Percentiles rank a stretch among this genome's conserved stretches.
phyloP scores from a whole-genome alignment of 306 rosid species.

The Rosa persica region DNA sequence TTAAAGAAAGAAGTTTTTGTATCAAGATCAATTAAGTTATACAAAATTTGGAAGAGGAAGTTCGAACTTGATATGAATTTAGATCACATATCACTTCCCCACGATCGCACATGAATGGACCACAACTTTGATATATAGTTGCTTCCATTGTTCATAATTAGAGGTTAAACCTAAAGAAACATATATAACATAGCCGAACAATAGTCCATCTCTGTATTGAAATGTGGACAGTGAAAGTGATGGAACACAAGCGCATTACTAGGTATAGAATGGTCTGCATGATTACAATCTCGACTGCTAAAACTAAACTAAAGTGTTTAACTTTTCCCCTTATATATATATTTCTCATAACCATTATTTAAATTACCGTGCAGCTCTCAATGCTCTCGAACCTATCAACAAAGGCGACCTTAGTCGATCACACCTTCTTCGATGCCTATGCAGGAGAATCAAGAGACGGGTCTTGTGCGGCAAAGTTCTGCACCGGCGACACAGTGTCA shows the following conservation, averaged over 20 bases:
- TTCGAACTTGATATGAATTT: background rate
- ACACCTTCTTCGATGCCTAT: conserved; percentile 61
- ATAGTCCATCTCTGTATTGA: background rate
- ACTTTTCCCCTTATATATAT: no score
- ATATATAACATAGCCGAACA: background rate
- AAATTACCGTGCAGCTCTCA: conserved; percentile 45
- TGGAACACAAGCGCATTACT: background rate
- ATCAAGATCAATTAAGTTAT: background rate
- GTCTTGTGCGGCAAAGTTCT: conserved; percentile 46
- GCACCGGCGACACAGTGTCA: conserved; percentile 56
- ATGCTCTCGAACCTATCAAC: conserved; percentile 49
- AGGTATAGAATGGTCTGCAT: background rate
- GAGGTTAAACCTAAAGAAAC: background rate
- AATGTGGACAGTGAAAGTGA: background rate
- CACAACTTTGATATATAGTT: background rate
- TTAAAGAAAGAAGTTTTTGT: background rate
- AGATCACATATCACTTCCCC: background rate
- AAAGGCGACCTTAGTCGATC: conserved; percentile 58
- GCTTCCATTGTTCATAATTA: background rate
- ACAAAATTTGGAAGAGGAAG: background rate
- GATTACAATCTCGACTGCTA: background rate
- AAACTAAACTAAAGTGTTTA: background rate
- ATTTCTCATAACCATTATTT: background rate
- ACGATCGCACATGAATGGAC: background rate
- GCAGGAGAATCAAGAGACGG: conserved; percentile 80